phyloP scores from a whole-genome alignment of 208 protist genomes.

The Acanthamoeba triangularis region DNA sequence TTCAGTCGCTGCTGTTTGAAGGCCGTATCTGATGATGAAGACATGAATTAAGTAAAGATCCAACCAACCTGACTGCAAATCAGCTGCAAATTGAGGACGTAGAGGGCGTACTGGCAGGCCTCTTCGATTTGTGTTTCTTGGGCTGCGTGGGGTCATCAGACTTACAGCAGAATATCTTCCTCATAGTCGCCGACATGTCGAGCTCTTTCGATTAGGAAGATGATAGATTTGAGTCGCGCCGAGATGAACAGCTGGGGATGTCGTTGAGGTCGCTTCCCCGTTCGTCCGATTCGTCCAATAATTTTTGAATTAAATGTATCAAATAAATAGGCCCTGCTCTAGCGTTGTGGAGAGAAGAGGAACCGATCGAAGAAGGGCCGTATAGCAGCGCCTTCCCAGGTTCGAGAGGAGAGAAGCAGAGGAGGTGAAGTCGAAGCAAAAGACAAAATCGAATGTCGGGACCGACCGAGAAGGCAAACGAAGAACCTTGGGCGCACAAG shows the following conservation, averaged over 20 bases:
- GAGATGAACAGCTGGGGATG: neutral
- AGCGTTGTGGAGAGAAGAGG: neutral
- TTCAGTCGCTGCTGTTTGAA: slow-evolving; percentile 97
- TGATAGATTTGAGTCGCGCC: neutral
- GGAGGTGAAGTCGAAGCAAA: too few relatives aligned
- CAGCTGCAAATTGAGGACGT: neutral
- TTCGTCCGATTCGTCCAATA: neutral
- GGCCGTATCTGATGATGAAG: slow-evolving; percentile 83
- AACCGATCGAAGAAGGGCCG: neutral
- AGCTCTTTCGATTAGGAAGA: neutral
- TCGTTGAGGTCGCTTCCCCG: neutral
- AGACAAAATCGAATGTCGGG: neutral
- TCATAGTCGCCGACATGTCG: slow-evolving; percentile 43
- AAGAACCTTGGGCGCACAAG: neutral
- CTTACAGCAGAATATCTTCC: slow-evolving; percentile 55
- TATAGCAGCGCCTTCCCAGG: neutral
- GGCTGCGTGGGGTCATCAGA: neutral
- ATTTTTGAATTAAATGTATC: neutral
- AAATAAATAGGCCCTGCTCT: neutral
- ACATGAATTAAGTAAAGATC: neutral
- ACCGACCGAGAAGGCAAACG: neutral
- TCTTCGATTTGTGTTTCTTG: slow-evolving; percentile 61
- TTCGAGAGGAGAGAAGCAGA: neutral
- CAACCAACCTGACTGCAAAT: neutral
- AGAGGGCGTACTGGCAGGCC: slow-evolving; percentile 3